Percentiles rank a stretch among this genome's conserved stretches.
phyloP scores from a whole-genome alignment of 1,139 yeast species.

The Nakaseomyces uthaithaninus region DNA sequence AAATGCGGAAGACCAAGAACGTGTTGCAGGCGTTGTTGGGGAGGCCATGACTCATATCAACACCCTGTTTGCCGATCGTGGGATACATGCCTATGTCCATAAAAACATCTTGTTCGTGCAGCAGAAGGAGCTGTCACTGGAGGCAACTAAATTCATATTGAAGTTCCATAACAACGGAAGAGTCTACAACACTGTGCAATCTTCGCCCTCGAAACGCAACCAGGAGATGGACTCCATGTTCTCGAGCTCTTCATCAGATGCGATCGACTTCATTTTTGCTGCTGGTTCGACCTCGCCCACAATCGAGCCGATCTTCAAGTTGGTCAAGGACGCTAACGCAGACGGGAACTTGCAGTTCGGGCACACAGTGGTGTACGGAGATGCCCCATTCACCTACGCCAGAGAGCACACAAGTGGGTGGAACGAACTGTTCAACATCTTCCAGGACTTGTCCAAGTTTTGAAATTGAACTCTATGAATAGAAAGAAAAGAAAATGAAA shows the following conservation, averaged over 20 bases:
- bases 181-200: slow-evolving; percentile 3
- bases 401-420: slow-evolving; percentile 65
- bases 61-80: slow-evolving; percentile 55
- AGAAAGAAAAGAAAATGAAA: neutral
- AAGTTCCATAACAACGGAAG: slow-evolving; percentile 25
- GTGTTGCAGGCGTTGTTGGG: slow-evolving; percentile 65
- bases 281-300: slow-evolving; percentile 65
- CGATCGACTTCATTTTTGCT: slow-evolving; percentile 37
- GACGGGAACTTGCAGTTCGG: slow-evolving; percentile 37
- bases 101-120: slow-evolving; percentile 65
- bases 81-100: slow-evolving; percentile 71
- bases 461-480: neutral
- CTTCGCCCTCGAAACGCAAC: slow-evolving; percentile 4
- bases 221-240: slow-evolving; percentile 5
- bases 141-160: slow-evolving; percentile 43
- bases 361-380: slow-evolving; percentile 59
- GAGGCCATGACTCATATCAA: slow-evolving; percentile 81
- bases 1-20: slow-evolving; percentile 56
- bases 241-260: slow-evolving; percentile 8
- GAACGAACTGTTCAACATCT: slow-evolving; percentile 58
- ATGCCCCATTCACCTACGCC: slow-evolving; percentile 51
- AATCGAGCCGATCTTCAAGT: slow-evolving; percentile 62
- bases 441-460: slow-evolving; percentile 24
- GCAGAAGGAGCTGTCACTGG: slow-evolving; percentile 42
- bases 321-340: slow-evolving; percentile 41